Evolutionary conservation across 345 rosid species (phyloP).

Genomic region (Eucalyptus marginata): DNA sequence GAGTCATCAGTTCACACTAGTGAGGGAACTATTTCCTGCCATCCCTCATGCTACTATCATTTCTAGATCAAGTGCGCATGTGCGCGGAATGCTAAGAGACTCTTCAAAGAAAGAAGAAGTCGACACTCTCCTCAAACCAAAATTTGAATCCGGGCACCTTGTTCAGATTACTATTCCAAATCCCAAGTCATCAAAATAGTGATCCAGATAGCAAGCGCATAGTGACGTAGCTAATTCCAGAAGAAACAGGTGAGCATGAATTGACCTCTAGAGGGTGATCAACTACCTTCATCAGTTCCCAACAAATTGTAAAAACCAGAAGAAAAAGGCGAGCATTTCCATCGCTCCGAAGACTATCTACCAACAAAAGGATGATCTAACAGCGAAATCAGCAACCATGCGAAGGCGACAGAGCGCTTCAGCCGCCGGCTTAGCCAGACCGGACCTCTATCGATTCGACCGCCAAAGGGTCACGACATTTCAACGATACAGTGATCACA

Average conservation of each 20-base stretch:
- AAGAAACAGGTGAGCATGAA: neutral
- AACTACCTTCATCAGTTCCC: neutral
- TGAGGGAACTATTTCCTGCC: neutral
- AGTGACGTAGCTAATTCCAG: neutral
- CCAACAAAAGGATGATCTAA: neutral
- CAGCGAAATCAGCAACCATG: neutral
- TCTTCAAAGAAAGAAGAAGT: neutral
- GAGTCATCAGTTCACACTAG: neutral
- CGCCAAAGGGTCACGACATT: neutral
- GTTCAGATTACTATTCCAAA: neutral
- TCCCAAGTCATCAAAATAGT: neutral
- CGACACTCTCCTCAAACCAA: neutral
- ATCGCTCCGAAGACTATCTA: neutral
- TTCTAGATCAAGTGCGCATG: neutral
- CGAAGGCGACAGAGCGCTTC: neutral
- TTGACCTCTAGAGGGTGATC: neutral
- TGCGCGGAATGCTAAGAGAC: neutral
- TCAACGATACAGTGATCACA: neutral
- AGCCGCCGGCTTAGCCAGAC: neutral
- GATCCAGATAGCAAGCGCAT: neutral
- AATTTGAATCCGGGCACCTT: neutral
- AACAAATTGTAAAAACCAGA: neutral
- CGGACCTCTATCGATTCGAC: neutral
- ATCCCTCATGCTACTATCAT: neutral
- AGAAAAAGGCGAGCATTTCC: neutral